Conservation (phyloP, 257 asterid species). For the Anisodus tanguticus region DNA sequence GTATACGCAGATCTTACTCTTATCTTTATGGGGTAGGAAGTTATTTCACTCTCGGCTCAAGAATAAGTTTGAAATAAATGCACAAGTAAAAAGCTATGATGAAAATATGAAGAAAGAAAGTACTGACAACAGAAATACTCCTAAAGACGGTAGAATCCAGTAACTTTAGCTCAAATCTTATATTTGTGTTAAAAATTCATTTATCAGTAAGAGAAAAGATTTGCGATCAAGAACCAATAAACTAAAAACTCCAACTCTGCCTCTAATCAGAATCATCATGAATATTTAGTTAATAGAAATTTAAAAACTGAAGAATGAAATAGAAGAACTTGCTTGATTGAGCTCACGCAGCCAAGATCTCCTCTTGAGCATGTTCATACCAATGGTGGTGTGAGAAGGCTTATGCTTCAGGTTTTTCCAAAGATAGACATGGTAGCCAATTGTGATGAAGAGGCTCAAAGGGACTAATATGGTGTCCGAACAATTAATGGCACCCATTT, state of each 20-base stretch:
- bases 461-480: constrained; percentile 70
- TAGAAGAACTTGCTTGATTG: constrained; percentile 49
- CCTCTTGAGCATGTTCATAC: constrained; percentile 58
- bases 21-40: too few relatives aligned
- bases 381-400: constrained; percentile 62
- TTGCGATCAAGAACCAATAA: not conserved
- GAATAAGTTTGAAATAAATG: too few relatives aligned
- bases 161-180: not conserved
- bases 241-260: too few relatives aligned
- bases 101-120: too few relatives aligned
- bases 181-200: not conserved
- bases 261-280: not conserved
- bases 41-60: too few relatives aligned
- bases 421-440: constrained; percentile 80
- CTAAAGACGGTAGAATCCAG: too few relatives aligned
- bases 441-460: constrained; percentile 61
- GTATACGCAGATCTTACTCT: too few relatives aligned
- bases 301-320: not conserved
- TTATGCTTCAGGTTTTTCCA: constrained; percentile 59
- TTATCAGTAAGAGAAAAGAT: too few relatives aligned
- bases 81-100: too few relatives aligned
- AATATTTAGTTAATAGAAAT: not conserved
- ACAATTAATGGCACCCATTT: constrained; percentile 43
- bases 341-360: constrained; percentile 62
- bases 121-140: too few relatives aligned